Evolutionary conservation across 139 green algal species (phyloP).

Genomic region (Auxenochlorella pyrenoidosa): DNA sequence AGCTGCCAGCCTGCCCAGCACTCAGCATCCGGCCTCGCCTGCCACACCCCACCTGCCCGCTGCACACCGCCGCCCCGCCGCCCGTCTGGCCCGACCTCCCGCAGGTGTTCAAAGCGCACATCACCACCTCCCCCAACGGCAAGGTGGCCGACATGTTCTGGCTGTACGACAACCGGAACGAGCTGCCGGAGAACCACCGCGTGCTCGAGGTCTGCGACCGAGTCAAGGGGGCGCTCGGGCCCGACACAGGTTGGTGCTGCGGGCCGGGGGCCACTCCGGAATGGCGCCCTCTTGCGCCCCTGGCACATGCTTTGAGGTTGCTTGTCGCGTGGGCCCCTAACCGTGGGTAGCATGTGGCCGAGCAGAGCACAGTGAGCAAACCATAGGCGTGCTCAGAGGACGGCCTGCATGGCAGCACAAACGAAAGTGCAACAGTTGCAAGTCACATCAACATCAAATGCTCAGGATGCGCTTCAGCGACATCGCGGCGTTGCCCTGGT

Average conservation of each 20-base stretch:
- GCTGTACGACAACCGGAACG: slow-evolving; percentile 53
- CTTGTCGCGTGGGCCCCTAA: too few relatives aligned
- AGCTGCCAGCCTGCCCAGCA: too few relatives aligned
- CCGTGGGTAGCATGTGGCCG: too few relatives aligned
- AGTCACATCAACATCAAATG: too few relatives aligned
- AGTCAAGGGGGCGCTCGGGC: slow-evolving; percentile 60
- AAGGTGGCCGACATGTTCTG: slow-evolving; percentile 82
- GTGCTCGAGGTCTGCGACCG: slow-evolving; percentile 61
- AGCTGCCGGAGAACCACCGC: slow-evolving; percentile 57
- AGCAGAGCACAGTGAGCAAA: too few relatives aligned
- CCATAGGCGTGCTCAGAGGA: background rate
- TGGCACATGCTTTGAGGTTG: too few relatives aligned
- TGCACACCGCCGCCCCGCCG: background rate
- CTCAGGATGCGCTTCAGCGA: too few relatives aligned
- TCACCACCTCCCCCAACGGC: slow-evolving; percentile 67
- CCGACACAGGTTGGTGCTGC: slow-evolving; percentile 10
- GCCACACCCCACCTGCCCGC: background rate
- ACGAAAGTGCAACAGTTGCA: too few relatives aligned
- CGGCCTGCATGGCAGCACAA: too few relatives aligned
- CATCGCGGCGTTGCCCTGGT: too few relatives aligned
- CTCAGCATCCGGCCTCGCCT: background rate
- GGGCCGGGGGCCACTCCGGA: too few relatives aligned
- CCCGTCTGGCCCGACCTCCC: background rate
- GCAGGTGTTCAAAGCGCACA: slow-evolving; percentile 68
- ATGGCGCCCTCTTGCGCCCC: too few relatives aligned